Percentiles rank a stretch among this genome's conserved stretches.
These are phyloP conservation scores for Exophiala viscosa DNA, from an alignment of 2,329 filamentous ascomycete species.

Conservation along the genomic window DNA sequence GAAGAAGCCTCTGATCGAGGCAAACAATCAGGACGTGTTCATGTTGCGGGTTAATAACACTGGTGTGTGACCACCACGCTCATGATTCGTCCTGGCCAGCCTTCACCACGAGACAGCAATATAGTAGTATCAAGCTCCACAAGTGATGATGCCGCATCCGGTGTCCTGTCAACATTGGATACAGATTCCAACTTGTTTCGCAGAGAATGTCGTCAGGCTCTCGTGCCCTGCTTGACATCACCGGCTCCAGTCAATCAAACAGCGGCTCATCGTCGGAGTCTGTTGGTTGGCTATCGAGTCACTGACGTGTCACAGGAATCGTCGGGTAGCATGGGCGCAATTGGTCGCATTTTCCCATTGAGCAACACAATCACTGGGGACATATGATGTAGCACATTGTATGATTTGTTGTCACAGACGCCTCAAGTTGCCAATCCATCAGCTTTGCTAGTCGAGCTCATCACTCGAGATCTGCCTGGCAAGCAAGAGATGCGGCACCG, in stretches of 20 bases:
- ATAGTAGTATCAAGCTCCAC: too few relatives aligned
- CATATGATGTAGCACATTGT: constrained; percentile 4
- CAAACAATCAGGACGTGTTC: too few relatives aligned
- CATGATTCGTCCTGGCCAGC: too few relatives aligned
- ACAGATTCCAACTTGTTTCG: too few relatives aligned
- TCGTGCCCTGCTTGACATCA: background rate
- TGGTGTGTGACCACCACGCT: too few relatives aligned
- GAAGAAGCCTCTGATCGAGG: too few relatives aligned
- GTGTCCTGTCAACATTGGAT: too few relatives aligned
- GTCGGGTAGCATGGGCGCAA: constrained; percentile 2
- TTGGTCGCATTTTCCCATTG: constrained; percentile 9
- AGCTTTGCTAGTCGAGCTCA: background rate
- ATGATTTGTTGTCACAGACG: constrained; percentile 17
- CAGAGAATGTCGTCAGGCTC: background rate
- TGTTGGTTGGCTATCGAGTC: constrained; percentile 4
- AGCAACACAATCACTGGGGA: constrained; percentile 7
- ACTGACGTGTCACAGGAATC: constrained; percentile 21
- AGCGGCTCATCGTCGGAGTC: background rate
- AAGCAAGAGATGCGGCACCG: constrained; percentile 3
- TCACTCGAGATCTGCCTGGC: constrained; percentile 13
- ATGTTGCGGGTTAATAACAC: too few relatives aligned
- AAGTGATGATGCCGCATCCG: too few relatives aligned
- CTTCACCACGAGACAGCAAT: too few relatives aligned
- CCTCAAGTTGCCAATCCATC: constrained; percentile 1
- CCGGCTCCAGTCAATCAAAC: background rate